phyloP scores from a whole-genome alignment of 2,329 filamentous ascomycete genomes.

The Cladobotryum protrusum region DNA sequence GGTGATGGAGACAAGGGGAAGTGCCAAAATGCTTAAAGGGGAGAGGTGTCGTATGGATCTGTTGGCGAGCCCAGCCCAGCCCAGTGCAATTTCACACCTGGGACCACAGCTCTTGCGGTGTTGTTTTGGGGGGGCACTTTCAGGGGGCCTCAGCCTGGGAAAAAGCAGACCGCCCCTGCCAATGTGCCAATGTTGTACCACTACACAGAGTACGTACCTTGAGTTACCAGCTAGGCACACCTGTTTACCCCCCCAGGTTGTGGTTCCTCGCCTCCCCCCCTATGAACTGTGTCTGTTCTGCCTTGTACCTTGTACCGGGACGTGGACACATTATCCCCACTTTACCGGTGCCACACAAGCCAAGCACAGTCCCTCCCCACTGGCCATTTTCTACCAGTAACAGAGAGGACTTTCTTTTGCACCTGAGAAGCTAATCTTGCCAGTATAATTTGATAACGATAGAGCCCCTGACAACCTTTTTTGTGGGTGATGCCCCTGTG shows the following conservation, averaged over 20 bases:
- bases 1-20: conserved; percentile 11
- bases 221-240: not conserved
- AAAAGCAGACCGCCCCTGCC: conserved; percentile 13
- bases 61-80: conserved; percentile 7
- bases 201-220: not conserved
- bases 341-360: not conserved
- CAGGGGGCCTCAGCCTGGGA: conserved; percentile 8
- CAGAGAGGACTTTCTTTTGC: not conserved
- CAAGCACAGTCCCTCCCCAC: not conserved
- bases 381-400: not conserved
- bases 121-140: conserved; percentile 1
- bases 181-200: conserved; percentile 1
- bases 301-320: no score
- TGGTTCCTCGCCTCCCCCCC: conserved; percentile 5
- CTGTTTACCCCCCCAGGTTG: conserved; percentile 2
- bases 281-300: not conserved
- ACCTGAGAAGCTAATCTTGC: not conserved
- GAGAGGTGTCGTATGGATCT: conserved; percentile 10
- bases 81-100: conserved; percentile 10
- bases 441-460: not conserved
- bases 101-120: conserved; percentile 9
- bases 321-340: not conserved
- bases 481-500: not conserved
- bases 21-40: conserved; percentile 10
- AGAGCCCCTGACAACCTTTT: not conserved